A percentile compares a stretch with the other conserved stretches of the same genome.
Evolutionary conservation across 306 rosid genomes (phyloP).

Genomic region (Dryas drummondii): DNA sequence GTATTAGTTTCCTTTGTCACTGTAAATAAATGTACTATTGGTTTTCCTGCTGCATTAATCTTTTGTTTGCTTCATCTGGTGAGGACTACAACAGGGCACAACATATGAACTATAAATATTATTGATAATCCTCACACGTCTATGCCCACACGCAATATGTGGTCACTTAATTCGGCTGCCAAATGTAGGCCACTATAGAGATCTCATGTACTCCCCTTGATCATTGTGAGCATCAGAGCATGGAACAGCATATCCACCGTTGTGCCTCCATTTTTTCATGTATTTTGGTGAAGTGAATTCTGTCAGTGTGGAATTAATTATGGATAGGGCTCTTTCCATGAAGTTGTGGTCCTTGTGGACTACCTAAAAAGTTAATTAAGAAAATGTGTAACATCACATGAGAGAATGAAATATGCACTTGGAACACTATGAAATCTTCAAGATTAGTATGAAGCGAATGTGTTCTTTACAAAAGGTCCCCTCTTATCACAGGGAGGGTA

Average conservation of each 20-base stretch:
- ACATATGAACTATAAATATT: neutral
- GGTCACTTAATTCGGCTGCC: neutral
- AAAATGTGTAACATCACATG: neutral
- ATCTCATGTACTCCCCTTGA: neutral
- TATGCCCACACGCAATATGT: neutral
- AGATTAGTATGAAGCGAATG: slow-evolving; percentile 23
- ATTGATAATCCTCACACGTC: too few relatives aligned
- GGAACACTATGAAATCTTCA: neutral
- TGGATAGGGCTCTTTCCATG: neutral
- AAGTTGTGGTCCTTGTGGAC: neutral
- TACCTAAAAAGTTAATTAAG: too few relatives aligned
- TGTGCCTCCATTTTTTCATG: too few relatives aligned
- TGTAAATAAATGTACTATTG: slow-evolving; percentile 56
- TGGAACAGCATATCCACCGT: too few relatives aligned
- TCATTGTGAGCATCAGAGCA: neutral
- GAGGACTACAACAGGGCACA: neutral
- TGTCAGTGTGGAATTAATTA: neutral
- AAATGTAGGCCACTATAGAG: neutral
- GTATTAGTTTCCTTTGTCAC: slow-evolving; percentile 25
- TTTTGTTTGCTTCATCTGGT: slow-evolving; percentile 11
- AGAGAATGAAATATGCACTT: neutral
- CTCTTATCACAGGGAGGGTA: slow-evolving; percentile 21
- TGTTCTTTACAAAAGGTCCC: slow-evolving; percentile 42
- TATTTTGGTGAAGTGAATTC: too few relatives aligned
- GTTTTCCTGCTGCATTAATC: slow-evolving; percentile 32